Evolutionary conservation across 192 early-diverging fungal species (phyloP), one percentile per base, ranked within the genome.

Genomic region (Entophlyctis luteolus): DNA sequence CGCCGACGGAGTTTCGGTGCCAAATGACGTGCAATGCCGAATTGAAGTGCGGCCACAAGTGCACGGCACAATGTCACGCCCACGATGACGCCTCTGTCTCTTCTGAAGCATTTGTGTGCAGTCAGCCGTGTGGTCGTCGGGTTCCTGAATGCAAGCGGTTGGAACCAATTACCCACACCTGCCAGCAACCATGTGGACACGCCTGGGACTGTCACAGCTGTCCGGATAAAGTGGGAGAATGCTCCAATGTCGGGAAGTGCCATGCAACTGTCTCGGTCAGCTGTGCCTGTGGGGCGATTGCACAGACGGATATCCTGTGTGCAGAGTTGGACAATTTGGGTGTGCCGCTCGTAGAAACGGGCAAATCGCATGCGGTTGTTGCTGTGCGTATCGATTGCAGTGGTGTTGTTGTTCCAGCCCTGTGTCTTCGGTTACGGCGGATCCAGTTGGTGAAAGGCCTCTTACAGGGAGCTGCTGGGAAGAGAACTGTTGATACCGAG

Each of bases 331-430:
- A 31, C 22, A 16, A 45, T 1, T 33, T 8, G 22, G 48, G 29
- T 10, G 33, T 65, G 20, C 6, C 20, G n/a, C 20, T 65, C 27
- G 62, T 65, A 4, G 16, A 25, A 12, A 38, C 45, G 10, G 62
- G 62, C 27, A 42, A 42, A 8, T 12, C 10, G 10, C 8, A 42
- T n/a, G 39, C 10, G 8, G 28, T 65, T 48, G 62, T 45, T 20
- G 38, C 62, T 20, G 48, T 65, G 12, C 62, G 62, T 34, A 48
- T 65, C 18, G 62, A 48, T 5, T 65, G 62, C 33, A 18, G 10
- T 22, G 14, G 49, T 8, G 12, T 27, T 1, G 8, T 22, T 18
- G 22, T 22, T 10, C 49, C 49, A 0, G 16, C 16, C n/a, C n/a
- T n/a, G n/a, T n/a, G n/a, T n/a, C n/a, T n/a, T n/a, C n/a, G n/a